Percentiles rank a stretch among this genome's conserved stretches.
phyloP scores from a whole-genome alignment of 371 early-diverging fungal species.

The Lichtheimia hyalospora region DNA sequence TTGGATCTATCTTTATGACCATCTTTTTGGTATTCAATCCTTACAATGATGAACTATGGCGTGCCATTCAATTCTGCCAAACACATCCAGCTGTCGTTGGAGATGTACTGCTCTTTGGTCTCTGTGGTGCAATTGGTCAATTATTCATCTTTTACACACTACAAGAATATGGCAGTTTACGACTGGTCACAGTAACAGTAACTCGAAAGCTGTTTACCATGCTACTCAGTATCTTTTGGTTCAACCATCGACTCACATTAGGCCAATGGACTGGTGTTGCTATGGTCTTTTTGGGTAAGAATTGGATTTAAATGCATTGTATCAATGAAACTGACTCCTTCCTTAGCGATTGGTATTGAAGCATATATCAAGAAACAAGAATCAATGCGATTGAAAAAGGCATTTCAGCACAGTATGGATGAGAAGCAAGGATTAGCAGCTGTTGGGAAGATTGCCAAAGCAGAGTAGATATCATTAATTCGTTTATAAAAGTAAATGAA shows the following conservation, averaged over 20 bases:
- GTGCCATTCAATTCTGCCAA: constrained; percentile 76
- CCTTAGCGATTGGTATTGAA: constrained; percentile 67
- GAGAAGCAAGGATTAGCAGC: constrained; percentile 6
- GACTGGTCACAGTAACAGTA: constrained; percentile 92
- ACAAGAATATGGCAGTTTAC: constrained; percentile 88
- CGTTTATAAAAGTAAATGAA: neutral
- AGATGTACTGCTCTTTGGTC: constrained; percentile 86
- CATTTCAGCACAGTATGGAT: constrained; percentile 1
- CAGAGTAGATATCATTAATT: neutral
- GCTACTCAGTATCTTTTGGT: constrained; percentile 88
- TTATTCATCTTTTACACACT: constrained; percentile 96
- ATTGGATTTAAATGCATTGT: neutral
- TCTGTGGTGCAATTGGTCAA: constrained; percentile 97
- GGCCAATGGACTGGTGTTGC: constrained; percentile 90
- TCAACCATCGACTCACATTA: constrained; percentile 71
- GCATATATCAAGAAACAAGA: constrained; percentile 41
- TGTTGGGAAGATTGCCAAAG: neutral
- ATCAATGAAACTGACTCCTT: neutral
- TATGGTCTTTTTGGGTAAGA: constrained; percentile 78
- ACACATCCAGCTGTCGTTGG: constrained; percentile 75
- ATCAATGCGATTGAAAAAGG: constrained; percentile 7
- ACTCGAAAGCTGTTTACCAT: constrained; percentile 97
- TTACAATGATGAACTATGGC: constrained; percentile 74
- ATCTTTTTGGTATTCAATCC: constrained; percentile 69
- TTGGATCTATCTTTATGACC: constrained; percentile 71